Percentiles rank a stretch among this genome's conserved stretches.
phyloP scores from a whole-genome alignment of 176 grass and related monocot species.

The Echinochloa phyllopogon region DNA sequence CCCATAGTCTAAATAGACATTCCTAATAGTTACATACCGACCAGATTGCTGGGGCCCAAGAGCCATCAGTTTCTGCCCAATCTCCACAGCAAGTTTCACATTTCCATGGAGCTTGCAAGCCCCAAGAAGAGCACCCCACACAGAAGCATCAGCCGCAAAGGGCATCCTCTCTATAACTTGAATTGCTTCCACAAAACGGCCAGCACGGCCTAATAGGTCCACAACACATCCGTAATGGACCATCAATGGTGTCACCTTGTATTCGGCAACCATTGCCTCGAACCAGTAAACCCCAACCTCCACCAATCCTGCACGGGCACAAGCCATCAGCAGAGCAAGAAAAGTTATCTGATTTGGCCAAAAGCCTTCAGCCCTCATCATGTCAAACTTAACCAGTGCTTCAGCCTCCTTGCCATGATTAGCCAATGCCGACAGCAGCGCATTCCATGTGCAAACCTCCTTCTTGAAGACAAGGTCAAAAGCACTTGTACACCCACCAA shows the following conservation, averaged over 20 bases:
- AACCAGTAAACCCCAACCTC: slow-evolving; percentile 68
- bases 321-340: slow-evolving; percentile 62
- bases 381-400: slow-evolving; percentile 55
- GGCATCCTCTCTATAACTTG: slow-evolving; percentile 66
- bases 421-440: slow-evolving; percentile 61
- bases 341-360: slow-evolving; percentile 72
- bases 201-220: slow-evolving; percentile 60
- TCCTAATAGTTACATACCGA: slow-evolving; percentile 60
- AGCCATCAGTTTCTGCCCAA: slow-evolving; percentile 55
- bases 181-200: slow-evolving; percentile 56
- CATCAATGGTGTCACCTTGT: slow-evolving; percentile 60
- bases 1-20: slow-evolving; percentile 59
- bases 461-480: slow-evolving; percentile 40
- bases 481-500: slow-evolving; percentile 42
- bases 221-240: slow-evolving; percentile 82
- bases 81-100: slow-evolving; percentile 46
- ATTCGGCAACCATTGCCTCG: slow-evolving; percentile 43
- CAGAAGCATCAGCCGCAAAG: slow-evolving; percentile 60
- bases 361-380: slow-evolving; percentile 56
- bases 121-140: slow-evolving; percentile 80
- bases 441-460: slow-evolving; percentile 75
- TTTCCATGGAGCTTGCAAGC: slow-evolving; percentile 68
- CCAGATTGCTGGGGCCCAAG: slow-evolving; percentile 54
- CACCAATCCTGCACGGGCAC: slow-evolving; percentile 60
- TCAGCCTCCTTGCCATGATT: slow-evolving; percentile 60